phyloP scores from a whole-genome alignment of 345 rosid species.

The Pistacia vera region DNA sequence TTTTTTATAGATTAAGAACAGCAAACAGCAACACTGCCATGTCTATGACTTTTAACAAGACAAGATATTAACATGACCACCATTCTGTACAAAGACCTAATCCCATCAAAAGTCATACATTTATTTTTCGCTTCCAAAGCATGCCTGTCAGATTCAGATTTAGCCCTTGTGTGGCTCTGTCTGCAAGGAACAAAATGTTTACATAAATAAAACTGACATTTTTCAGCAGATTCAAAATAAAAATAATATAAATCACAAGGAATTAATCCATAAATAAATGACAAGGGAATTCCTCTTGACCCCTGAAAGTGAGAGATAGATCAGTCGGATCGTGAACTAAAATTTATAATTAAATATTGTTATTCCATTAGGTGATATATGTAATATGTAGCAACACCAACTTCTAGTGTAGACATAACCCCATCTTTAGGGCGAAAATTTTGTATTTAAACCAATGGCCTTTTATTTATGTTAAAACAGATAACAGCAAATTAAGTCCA shows the following conservation, averaged over 20 bases:
- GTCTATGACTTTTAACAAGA: neutral
- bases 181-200: slow-evolving; percentile 13
- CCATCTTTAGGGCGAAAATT: neutral
- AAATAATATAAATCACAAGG: neutral
- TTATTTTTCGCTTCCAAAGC: slow-evolving; percentile 19
- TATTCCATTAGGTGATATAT: neutral
- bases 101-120: slow-evolving; percentile 14
- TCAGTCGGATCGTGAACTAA: neutral
- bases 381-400: neutral
- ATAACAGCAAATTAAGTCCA: neutral
- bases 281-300: neutral
- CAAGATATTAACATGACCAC: neutral
- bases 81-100: neutral
- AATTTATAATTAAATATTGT: neutral
- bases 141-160: neutral
- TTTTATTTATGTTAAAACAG: neutral
- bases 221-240: neutral
- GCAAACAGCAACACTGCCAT: neutral
- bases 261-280: neutral
- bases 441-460: neutral
- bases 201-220: neutral
- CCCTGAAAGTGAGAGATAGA: neutral
- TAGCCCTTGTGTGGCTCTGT: slow-evolving; percentile 22
- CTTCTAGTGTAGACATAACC: neutral
- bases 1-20: neutral